Percentiles rank a stretch among this genome's conserved stretches.
Conservation (phyloP, 2,329 filamentous ascomycete species). For the Colletotrichum destructivum region DNA sequence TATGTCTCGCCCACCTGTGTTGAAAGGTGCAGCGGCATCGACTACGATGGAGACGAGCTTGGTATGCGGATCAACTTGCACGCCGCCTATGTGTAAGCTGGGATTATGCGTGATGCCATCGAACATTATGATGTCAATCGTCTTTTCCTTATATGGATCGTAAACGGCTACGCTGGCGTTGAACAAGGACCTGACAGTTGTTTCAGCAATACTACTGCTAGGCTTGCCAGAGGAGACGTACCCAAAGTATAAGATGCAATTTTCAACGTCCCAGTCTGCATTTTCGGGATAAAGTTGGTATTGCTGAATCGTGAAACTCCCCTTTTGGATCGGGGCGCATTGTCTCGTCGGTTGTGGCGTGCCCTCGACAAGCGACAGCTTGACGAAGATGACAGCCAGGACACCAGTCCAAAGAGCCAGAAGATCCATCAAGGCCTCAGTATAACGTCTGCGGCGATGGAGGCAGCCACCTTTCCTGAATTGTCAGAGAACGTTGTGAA, state of each 20-base stretch:
- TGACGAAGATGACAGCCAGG: background rate
- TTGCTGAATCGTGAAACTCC: slow-evolving; percentile 46
- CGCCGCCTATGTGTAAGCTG: slow-evolving; percentile 42
- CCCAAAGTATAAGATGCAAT: slow-evolving; percentile 53
- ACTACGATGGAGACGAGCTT: slow-evolving; percentile 42
- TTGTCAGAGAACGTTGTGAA: background rate
- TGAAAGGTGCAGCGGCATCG: slow-evolving; percentile 43
- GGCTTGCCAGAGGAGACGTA: slow-evolving; percentile 23
- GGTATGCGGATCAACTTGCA: slow-evolving; percentile 38
- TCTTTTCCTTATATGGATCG: slow-evolving; percentile 41
- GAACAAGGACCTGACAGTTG: slow-evolving; percentile 38
- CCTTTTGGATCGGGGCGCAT: slow-evolving; percentile 44
- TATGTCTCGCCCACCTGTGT: slow-evolving; percentile 40
- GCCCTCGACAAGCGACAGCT: background rate
- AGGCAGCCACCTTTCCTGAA: background rate
- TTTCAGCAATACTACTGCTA: background rate
- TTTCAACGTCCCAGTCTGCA: slow-evolving; percentile 52
- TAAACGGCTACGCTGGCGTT: slow-evolving; percentile 45
- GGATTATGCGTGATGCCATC: slow-evolving; percentile 41
- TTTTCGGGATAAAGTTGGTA: slow-evolving; percentile 56
- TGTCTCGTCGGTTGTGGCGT: background rate
- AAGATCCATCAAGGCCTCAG: background rate
- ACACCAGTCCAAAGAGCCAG: background rate
- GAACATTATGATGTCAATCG: slow-evolving; percentile 42
- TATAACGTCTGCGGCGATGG: background rate